These are phyloP conservation scores for Lachnellula hyalina DNA, from an alignment of 2,329 filamentous ascomycete species.

Conservation along the genomic window DNA sequence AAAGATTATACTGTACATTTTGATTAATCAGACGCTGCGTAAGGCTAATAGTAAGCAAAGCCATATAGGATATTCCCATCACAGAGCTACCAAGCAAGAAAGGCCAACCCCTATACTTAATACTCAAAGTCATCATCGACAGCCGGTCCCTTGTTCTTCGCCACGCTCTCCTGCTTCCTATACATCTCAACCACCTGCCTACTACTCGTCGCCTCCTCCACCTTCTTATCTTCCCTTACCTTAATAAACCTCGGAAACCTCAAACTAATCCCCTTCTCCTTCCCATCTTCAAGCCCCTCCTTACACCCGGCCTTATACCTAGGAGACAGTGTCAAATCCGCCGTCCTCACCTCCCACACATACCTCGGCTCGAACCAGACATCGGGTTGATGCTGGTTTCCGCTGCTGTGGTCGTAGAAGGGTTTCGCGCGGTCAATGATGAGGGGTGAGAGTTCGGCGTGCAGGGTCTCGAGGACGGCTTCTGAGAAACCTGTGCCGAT, in stretches of 20 bases:
- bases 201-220: constrained; percentile 79
- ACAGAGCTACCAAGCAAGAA: not conserved
- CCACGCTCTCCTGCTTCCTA: constrained; percentile 78
- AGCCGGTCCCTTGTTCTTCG: constrained; percentile 76
- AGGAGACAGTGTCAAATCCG: constrained; percentile 87
- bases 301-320: constrained; percentile 86
- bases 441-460: constrained; percentile 67
- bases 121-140: constrained; percentile 99
- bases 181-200: constrained; percentile 96
- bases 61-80: not conserved
- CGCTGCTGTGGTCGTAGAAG: constrained; percentile 82
- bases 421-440: constrained; percentile 89
- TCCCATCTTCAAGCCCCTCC: constrained; percentile 67
- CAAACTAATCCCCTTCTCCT: constrained; percentile 76
- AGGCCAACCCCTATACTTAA: constrained; percentile 37
- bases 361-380: constrained; percentile 95
- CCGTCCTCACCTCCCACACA: constrained; percentile 98
- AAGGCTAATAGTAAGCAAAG: not conserved
- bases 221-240: constrained; percentile 89
- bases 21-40: not conserved
- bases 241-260: constrained; percentile 93
- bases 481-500: constrained; percentile 97
- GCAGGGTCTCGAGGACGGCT: constrained; percentile 81
- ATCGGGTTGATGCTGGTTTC: constrained; percentile 89
- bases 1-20: not conserved